Evolutionary conservation across 2,329 filamentous ascomycete species (phyloP).

Genomic region (Coniochaeta ligniaria): DNA sequence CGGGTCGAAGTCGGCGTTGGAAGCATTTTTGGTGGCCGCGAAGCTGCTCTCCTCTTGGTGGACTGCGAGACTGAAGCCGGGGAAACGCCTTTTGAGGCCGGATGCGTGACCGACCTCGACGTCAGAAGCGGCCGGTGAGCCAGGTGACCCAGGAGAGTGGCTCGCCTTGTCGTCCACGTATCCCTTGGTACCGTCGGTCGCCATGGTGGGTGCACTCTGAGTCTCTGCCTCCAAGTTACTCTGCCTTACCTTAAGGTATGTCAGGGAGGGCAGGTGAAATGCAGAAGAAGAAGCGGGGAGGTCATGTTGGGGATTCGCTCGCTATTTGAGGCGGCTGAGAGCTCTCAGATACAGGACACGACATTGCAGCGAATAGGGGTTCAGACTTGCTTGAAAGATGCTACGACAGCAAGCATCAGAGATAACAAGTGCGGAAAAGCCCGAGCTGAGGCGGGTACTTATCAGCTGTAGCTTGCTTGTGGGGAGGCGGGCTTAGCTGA

Average conservation of each 20-base stretch:
- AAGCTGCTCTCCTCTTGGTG: constrained; percentile 2
- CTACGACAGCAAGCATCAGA: background rate
- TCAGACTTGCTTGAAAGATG: background rate
- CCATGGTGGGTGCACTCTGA: background rate
- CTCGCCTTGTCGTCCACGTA: background rate
- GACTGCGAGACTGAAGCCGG: background rate
- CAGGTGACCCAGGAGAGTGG: too few species aligned
- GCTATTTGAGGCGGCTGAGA: background rate
- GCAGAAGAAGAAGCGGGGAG: background rate
- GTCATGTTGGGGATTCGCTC: background rate
- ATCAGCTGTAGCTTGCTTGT: background rate
- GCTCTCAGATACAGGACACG: background rate
- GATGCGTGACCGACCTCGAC: background rate
- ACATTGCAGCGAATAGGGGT: background rate
- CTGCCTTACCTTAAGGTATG: background rate
- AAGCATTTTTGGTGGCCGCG: background rate
- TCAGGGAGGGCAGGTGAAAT: background rate
- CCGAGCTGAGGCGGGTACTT: background rate
- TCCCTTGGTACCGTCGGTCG: background rate
- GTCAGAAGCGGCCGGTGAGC: background rate
- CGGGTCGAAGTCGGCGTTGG: constrained; percentile 1
- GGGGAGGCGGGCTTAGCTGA: background rate
- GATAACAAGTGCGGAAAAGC: background rate
- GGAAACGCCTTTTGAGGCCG: background rate
- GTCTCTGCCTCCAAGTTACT: too few species aligned